These are phyloP conservation scores for Podila verticillata DNA, from an alignment of 192 early-diverging fungal species.

Conservation along the genomic window DNA sequence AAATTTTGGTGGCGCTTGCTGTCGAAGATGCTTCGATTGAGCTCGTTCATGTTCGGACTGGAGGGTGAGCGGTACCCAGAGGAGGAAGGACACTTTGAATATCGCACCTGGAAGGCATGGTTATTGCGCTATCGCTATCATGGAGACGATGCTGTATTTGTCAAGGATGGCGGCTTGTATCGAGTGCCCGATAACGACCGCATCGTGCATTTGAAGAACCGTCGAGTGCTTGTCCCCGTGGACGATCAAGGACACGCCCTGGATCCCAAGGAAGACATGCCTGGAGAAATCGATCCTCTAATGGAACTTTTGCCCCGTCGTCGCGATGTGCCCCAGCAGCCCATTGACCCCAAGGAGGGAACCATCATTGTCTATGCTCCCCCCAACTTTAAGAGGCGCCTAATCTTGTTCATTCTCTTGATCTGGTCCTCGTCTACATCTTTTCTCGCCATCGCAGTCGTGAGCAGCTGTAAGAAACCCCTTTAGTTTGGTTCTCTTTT, in stretches of 20 bases:
- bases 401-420: slow-evolving; percentile 63
- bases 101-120: slow-evolving; percentile 63
- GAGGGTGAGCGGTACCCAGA: slow-evolving; percentile 66
- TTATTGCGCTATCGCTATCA: slow-evolving; percentile 59
- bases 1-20: slow-evolving; percentile 78
- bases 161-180: slow-evolving; percentile 70
- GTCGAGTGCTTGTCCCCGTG: slow-evolving; percentile 84
- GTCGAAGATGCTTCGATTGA: slow-evolving; percentile 73
- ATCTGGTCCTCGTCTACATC: slow-evolving; percentile 64
- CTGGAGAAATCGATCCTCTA: slow-evolving; percentile 64
- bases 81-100: slow-evolving; percentile 78
- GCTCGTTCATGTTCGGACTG: slow-evolving; percentile 80
- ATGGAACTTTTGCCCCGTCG: slow-evolving; percentile 44
- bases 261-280: slow-evolving; percentile 67
- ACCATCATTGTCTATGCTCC: slow-evolving; percentile 90
- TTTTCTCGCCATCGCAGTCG: slow-evolving; percentile 58
- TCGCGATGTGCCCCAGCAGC: slow-evolving; percentile 25
- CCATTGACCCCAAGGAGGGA: slow-evolving; percentile 65
- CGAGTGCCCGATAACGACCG: slow-evolving; percentile 89
- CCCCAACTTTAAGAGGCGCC: slow-evolving; percentile 67
- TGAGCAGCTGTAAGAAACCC: slow-evolving; percentile 57
- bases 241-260: slow-evolving; percentile 64
- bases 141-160: slow-evolving; percentile 59
- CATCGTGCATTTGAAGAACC: slow-evolving; percentile 81
- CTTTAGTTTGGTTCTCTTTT: neutral